phyloP scores from a whole-genome alignment of 2,329 filamentous ascomycete genomes.

The Trichophyton simii region DNA sequence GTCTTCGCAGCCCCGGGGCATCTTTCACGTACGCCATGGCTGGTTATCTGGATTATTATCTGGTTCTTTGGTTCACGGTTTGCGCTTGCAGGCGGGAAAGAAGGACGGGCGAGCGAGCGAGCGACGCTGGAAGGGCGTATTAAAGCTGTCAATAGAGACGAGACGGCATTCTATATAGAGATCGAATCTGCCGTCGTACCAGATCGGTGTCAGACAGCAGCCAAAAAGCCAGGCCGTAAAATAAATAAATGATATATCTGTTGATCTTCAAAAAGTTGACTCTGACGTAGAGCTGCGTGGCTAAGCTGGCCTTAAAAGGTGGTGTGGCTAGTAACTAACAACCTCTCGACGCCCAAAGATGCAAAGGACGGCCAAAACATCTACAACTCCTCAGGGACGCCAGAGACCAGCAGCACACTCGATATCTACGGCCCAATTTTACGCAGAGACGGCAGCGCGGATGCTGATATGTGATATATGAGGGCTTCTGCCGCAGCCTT shows the following conservation, averaged over 20 bases:
- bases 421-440: background rate
- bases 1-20: conserved; percentile 18
- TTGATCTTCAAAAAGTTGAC: too few relatives aligned
- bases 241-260: too few relatives aligned
- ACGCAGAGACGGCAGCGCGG: background rate
- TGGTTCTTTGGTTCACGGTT: background rate
- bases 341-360: too few relatives aligned
- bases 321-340: too few relatives aligned
- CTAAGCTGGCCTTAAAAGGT: too few relatives aligned
- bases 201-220: too few relatives aligned
- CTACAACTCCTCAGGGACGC: too few relatives aligned
- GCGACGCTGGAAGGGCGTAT: background rate
- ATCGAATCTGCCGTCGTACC: too few relatives aligned
- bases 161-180: too few relatives aligned
- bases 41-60: background rate
- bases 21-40: background rate
- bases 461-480: background rate
- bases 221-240: too few relatives aligned
- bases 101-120: background rate
- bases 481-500: background rate
- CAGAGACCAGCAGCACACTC: background rate
- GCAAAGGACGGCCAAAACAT: too few relatives aligned
- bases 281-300: too few relatives aligned
- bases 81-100: background rate
- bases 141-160: background rate